A percentile compares a stretch with the other conserved stretches of the same genome.
phyloP scores from a whole-genome alignment of 2,329 filamentous ascomycete species.

The Exophiala lecanii-corni region DNA sequence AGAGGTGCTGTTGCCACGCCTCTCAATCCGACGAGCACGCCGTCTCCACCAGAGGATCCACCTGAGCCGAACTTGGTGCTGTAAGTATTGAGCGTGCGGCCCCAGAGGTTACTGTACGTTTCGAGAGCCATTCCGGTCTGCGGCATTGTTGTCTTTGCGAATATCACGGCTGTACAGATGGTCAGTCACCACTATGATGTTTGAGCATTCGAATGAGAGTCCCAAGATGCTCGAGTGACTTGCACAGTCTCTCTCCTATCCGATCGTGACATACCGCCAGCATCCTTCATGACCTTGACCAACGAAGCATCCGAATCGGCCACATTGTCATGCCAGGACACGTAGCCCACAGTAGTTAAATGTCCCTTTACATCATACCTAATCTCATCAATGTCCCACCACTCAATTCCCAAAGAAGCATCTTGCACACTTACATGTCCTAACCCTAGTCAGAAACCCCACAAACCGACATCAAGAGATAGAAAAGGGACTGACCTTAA shows the following conservation, averaged over 20 bases:
- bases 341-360: conserved; percentile 2
- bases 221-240: too few relatives aligned
- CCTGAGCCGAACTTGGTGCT: conserved; percentile 50
- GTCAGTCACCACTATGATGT: too few relatives aligned
- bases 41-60: conserved; percentile 54
- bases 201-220: too few relatives aligned
- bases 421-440: not conserved
- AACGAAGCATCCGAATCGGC: conserved; percentile 2
- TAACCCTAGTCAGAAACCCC: not conserved
- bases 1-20: conserved; percentile 37
- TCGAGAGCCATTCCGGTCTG: conserved; percentile 30
- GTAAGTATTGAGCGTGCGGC: conserved; percentile 48
- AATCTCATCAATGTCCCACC: not conserved
- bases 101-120: conserved; percentile 30
- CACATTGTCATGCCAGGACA: conserved; percentile 4
- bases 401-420: not conserved
- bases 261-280: conserved; percentile 1
- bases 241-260: not conserved
- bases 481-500: conserved; percentile 27
- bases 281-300: conserved; percentile 6
- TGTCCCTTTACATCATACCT: conserved; percentile 1
- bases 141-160: conserved; percentile 30
- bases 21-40: conserved; percentile 48
- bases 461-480: not conserved
- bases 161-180: conserved; percentile 15